A percentile compares a stretch with the other conserved stretches of the same genome.
Evolutionary conservation across 495 filamentous ascomycete species (phyloP).

Genomic region (Friedmanniomyces simplex): DNA sequence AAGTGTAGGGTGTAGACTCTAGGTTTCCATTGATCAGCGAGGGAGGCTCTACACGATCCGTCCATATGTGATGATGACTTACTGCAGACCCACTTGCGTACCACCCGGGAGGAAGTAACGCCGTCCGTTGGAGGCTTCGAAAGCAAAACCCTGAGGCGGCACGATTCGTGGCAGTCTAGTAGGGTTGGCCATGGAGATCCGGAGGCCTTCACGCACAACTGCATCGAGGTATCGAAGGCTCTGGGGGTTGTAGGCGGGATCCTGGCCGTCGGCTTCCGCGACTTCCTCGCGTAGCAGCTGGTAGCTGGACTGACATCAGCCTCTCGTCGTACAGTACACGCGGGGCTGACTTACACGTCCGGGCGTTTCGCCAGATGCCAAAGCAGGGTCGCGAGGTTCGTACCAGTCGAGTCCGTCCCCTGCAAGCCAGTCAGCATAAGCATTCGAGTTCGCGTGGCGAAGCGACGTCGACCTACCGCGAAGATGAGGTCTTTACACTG

Average conservation of each 20-base stretch:
- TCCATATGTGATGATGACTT: background rate
- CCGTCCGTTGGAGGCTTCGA: slow-evolving; percentile 19
- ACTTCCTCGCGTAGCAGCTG: slow-evolving; percentile 32
- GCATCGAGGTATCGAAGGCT: slow-evolving; percentile 35
- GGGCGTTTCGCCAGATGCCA: slow-evolving; percentile 35
- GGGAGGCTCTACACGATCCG: background rate
- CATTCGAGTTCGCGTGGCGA: background rate
- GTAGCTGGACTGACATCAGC: slow-evolving; percentile 25
- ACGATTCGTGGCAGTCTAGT: slow-evolving; percentile 40
- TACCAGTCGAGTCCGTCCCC: slow-evolving; percentile 36
- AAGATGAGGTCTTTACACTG: slow-evolving; percentile 31
- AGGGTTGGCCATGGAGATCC: slow-evolving; percentile 41
- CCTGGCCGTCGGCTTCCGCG: slow-evolving; percentile 17
- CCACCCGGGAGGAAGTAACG: slow-evolving; percentile 33
- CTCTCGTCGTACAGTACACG: background rate
- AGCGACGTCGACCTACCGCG: background rate
- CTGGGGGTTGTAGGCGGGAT: slow-evolving; percentile 24
- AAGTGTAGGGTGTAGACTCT: slow-evolving; percentile 32
- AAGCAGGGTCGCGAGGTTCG: slow-evolving; percentile 38
- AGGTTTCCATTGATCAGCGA: background rate
- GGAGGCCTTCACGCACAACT: slow-evolving; percentile 37
- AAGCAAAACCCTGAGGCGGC: slow-evolving; percentile 32
- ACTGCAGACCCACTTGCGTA: slow-evolving; percentile 35
- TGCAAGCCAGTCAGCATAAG: background rate
- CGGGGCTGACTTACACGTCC: slow-evolving; percentile 33